Conservation (phyloP, 768 basidiomycete genomes). For the Auricularia sp. region DNA sequence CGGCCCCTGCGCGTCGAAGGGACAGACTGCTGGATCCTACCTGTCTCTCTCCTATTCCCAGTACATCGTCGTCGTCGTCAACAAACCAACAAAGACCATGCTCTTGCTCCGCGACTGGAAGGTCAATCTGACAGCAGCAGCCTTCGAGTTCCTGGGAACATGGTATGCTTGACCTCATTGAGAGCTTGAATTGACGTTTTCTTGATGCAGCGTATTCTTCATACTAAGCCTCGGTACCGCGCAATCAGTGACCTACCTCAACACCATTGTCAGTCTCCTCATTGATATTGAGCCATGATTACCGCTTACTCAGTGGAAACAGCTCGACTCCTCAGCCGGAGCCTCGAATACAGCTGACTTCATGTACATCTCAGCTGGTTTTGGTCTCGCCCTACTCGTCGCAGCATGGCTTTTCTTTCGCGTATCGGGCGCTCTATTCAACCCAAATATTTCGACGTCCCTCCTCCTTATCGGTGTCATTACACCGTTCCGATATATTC, state of each 20-base stretch:
- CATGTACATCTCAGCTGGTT: neutral
- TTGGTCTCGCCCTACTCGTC: constrained; percentile 47
- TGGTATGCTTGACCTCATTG: neutral
- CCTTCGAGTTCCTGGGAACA: neutral
- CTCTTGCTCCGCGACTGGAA: neutral
- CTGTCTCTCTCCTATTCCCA: too few species aligned
- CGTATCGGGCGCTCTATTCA: constrained; percentile 54
- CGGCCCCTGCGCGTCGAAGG: too few species aligned
- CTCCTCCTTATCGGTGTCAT: constrained; percentile 48
- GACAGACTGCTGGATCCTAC: too few species aligned
- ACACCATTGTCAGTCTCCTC: neutral
- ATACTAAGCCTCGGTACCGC: neutral
- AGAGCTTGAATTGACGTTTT: neutral
- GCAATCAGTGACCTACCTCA: neutral
- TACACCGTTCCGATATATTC: constrained; percentile 41
- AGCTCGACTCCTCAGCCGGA: too few species aligned
- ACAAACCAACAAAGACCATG: too few species aligned
- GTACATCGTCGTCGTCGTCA: too few species aligned
- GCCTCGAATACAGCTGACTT: neutral
- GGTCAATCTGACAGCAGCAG: neutral
- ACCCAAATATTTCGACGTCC: constrained; percentile 51
- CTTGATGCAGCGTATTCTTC: neutral
- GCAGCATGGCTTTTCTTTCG: constrained; percentile 62
- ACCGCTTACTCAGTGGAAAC: too few species aligned
- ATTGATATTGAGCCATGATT: too few species aligned